Evolutionary conservation across 371 early-diverging fungal genomes (phyloP), one percentile per base, ranked within the genome.

Genomic region (Gilbertella persicaria): DNA sequence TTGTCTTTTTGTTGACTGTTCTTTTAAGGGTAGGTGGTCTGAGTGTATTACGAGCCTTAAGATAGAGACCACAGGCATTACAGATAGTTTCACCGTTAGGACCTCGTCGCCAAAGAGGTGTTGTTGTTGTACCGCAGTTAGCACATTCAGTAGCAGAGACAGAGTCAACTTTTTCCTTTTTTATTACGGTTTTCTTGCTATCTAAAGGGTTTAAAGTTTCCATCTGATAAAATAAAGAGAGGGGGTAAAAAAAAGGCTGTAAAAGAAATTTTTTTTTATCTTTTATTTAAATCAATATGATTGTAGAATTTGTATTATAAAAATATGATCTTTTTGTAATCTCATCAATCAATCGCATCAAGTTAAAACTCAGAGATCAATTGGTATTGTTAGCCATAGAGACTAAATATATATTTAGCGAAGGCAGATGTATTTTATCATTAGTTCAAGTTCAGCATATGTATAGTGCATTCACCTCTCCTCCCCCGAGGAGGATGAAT

Each of bases 51-150:
- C 67, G 44, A 24, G 71, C 71, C 30, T 70, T 70, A 8, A 70
- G 69, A 53, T 89, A 90, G 45, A 89, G 79, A 19, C 90, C 89
- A 78, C 95, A 95, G 7, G 94, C 94, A 67, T 94, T 95, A 70
- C 95, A 95, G 46, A 93, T 82, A 39, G 80, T 76, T 35, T 90
- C 84, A 33, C 90, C 91, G 45, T 85, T 80, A 20, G 83, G 80
- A 33, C 86, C 87, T 64, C 93, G 70, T 45, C 97, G 65, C 97
- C 97, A 96, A 14, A 93, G 80, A 1, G 95, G 94, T 13, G 96
- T 96, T 6, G 79, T 78, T 4, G 85, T 88, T 1, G 91, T 90
- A 2, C 80, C 78, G 66, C 96, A 95, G 74, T 95, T 93, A n/a
- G 83, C 72, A 73, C 96, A 95, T 45, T 67, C 63, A 4, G 67